These are phyloP conservation scores for Apiotrichum gamsii DNA, from an alignment of 1,284 basidiomycete genomes.

Conservation along the genomic window DNA sequence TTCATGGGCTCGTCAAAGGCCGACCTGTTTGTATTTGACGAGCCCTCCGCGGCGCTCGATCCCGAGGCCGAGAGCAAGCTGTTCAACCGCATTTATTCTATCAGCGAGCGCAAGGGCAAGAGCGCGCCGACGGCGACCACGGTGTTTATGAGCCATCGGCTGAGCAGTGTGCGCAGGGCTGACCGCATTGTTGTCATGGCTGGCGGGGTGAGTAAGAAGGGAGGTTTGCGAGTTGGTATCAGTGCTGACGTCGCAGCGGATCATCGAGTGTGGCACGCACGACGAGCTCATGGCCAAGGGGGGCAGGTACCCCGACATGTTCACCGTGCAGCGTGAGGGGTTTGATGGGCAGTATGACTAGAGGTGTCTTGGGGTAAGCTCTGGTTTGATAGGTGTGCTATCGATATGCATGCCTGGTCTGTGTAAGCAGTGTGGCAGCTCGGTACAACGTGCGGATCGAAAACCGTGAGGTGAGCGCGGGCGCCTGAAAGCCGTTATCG, in stretches of 20 bases:
- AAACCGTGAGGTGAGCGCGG: too few species aligned
- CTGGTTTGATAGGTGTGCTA: too few species aligned
- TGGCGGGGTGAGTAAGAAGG: slow-evolving; percentile 58
- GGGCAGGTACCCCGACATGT: slow-evolving; percentile 33
- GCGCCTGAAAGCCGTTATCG: too few species aligned
- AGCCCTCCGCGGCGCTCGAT: slow-evolving; percentile 57
- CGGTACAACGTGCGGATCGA: too few species aligned
- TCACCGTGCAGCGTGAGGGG: slow-evolving; percentile 24
- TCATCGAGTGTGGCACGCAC: slow-evolving; percentile 72
- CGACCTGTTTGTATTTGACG: slow-evolving; percentile 57
- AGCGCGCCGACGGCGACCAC: slow-evolving; percentile 54
- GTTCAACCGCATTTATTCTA: slow-evolving; percentile 50
- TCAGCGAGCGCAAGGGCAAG: slow-evolving; percentile 10
- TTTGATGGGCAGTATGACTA: slow-evolving; percentile 12
- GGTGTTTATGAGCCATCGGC: slow-evolving; percentile 74
- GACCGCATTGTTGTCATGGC: slow-evolving; percentile 69
- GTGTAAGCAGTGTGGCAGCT: too few species aligned
- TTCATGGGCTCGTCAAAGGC: slow-evolving; percentile 57
- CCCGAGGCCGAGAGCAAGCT: slow-evolving; percentile 69
- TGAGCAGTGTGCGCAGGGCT: slow-evolving; percentile 38
- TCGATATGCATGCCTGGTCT: too few species aligned
- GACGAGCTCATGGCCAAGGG: slow-evolving; percentile 57
- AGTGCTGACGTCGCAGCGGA: slow-evolving; percentile 27
- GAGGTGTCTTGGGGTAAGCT: too few species aligned
- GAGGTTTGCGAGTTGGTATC: not conserved